These are phyloP conservation scores for Bondarzewia mesenterica DNA, from an alignment of 1,284 basidiomycete genomes.

Conservation along the genomic window DNA sequence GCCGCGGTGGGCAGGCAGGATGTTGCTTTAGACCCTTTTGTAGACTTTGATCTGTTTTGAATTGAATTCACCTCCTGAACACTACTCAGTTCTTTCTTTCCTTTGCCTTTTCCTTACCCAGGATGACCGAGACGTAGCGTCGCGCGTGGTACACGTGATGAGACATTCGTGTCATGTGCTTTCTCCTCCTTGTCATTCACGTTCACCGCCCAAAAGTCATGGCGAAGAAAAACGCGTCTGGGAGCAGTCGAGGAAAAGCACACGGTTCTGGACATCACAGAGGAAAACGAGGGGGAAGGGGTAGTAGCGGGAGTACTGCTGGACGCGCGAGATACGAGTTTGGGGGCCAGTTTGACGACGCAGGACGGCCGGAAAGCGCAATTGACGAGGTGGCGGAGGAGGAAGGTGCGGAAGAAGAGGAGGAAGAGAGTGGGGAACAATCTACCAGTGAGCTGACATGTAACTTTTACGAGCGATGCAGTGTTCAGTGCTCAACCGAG, in stretches of 20 bases:
- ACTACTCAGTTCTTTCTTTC: not conserved
- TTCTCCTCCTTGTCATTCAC: too few species aligned
- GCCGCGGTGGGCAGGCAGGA: constrained; percentile 81
- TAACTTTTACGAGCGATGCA: too few species aligned
- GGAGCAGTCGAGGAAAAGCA: not conserved
- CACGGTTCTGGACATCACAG: not conserved
- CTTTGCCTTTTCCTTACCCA: too few species aligned
- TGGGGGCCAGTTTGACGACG: not conserved
- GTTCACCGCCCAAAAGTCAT: not conserved
- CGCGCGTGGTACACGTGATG: too few species aligned
- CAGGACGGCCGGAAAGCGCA: not conserved
- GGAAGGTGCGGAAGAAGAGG: not conserved
- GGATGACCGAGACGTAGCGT: too few species aligned
- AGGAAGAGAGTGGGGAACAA: not conserved
- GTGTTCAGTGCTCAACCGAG: too few species aligned
- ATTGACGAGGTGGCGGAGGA: not conserved
- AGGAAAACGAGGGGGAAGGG: not conserved
- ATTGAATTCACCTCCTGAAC: not conserved
- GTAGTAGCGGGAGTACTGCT: not conserved
- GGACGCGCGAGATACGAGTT: not conserved
- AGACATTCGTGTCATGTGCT: not conserved
- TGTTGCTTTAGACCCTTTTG: constrained; percentile 40
- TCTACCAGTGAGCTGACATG: not conserved
- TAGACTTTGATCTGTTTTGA: not conserved
- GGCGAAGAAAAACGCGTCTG: not conserved